Evolutionary conservation across 2,329 filamentous ascomycete species (phyloP).

Genomic region (Ploettnerulaceae sp.): DNA sequence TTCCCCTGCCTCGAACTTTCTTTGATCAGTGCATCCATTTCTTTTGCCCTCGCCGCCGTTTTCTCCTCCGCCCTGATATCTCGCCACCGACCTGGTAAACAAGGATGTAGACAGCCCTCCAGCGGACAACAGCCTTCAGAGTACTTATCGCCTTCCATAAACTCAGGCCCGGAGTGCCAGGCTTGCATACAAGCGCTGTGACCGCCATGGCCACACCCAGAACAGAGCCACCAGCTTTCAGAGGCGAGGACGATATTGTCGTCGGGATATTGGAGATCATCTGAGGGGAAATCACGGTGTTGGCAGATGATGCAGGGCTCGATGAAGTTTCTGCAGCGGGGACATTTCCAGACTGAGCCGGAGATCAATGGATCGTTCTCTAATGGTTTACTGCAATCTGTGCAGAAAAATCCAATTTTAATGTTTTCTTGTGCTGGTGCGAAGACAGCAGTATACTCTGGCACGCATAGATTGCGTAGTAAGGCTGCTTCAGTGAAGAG

Average conservation of each 20-base stretch:
- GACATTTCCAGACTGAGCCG: constrained; percentile 50
- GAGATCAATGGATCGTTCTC: constrained; percentile 39
- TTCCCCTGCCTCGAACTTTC: constrained; percentile 23
- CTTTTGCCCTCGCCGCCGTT: constrained; percentile 36
- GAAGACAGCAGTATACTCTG: constrained; percentile 52
- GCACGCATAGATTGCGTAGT: constrained; percentile 53
- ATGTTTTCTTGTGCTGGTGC: constrained; percentile 50
- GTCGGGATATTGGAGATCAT: constrained; percentile 8
- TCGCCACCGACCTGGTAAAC: constrained; percentile 53
- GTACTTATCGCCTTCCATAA: constrained; percentile 34
- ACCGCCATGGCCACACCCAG: constrained; percentile 57
- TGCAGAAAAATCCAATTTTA: constrained; percentile 49
- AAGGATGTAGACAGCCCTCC: constrained; percentile 62
- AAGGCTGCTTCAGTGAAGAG: constrained; percentile 57
- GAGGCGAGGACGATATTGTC: neutral
- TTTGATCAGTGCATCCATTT: constrained; percentile 38
- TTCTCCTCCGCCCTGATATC: constrained; percentile 39
- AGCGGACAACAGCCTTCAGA: constrained; percentile 56
- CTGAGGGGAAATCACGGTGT: constrained; percentile 36
- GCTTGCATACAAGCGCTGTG: constrained; percentile 54
- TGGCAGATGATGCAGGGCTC: constrained; percentile 56
- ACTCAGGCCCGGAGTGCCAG: constrained; percentile 46
- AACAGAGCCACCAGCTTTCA: constrained; percentile 56
- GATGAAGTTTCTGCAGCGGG: constrained; percentile 49
- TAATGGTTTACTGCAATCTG: constrained; percentile 49